phyloP scores from a whole-genome alignment of 495 filamentous ascomycete genomes.

The Neurospora sp. region DNA sequence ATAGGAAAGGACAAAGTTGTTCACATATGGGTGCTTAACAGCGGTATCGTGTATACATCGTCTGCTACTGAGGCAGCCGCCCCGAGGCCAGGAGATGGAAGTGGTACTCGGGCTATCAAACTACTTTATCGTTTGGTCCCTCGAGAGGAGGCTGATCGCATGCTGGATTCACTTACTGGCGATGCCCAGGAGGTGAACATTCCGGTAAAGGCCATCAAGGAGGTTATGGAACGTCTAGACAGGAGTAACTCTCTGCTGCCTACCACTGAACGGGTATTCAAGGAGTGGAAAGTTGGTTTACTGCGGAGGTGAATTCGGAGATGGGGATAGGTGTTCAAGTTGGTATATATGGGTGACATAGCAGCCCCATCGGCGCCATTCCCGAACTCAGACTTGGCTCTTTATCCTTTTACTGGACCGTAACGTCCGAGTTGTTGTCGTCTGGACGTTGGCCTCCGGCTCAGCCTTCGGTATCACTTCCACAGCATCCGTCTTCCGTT shows the following conservation, averaged over 20 bases:
- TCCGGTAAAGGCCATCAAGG: constrained; percentile 37
- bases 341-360: background rate
- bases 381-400: background rate
- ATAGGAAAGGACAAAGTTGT: constrained; percentile 17
- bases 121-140: constrained; percentile 47
- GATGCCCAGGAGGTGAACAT: constrained; percentile 58
- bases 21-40: constrained; percentile 62
- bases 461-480: background rate
- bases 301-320: constrained; percentile 33
- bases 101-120: constrained; percentile 48
- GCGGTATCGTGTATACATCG: constrained; percentile 52
- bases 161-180: constrained; percentile 44
- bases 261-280: constrained; percentile 41
- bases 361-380: background rate
- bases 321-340: background rate
- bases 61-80: constrained; percentile 16
- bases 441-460: constrained; percentile 8
- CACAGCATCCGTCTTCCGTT: constrained; percentile 7
- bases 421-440: constrained; percentile 5
- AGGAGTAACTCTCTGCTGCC: constrained; percentile 48
- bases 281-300: constrained; percentile 58
- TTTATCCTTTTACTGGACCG: constrained; percentile 16
- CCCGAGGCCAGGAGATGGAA: constrained; percentile 5
- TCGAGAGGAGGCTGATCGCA: constrained; percentile 35
- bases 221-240: constrained; percentile 32